Conservation (phyloP, 129 eudicot species). For the Solidago caesia region DNA sequence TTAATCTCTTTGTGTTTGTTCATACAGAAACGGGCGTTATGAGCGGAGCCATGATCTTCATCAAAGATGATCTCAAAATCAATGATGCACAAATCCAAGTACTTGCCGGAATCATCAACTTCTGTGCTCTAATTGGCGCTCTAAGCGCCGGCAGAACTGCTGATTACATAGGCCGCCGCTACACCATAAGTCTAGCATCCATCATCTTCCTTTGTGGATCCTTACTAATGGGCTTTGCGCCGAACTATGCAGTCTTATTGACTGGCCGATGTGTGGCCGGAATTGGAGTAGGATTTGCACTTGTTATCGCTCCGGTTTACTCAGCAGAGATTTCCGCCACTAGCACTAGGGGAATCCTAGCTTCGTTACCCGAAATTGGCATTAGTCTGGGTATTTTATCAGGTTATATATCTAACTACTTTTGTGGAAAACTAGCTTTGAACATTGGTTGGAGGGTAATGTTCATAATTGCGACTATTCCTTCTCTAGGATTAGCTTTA, state of each 20-base stretch:
- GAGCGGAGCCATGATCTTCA: constrained; percentile 82
- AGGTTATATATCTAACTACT: constrained; percentile 66
- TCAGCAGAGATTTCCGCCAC: constrained; percentile 76
- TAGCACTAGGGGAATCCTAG: constrained; percentile 48
- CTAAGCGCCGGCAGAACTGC: constrained; percentile 73
- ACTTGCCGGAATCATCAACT: constrained; percentile 71
- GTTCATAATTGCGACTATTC: constrained; percentile 65
- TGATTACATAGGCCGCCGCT: constrained; percentile 69
- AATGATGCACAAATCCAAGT: constrained; percentile 61
- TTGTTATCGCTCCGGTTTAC: constrained; percentile 87
- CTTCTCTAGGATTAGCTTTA: constrained; percentile 59
- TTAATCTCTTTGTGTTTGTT: constrained; percentile 14
- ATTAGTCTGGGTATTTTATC: constrained; percentile 65
- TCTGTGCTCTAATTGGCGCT: constrained; percentile 73
- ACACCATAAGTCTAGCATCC: constrained; percentile 66
- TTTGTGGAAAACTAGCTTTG: constrained; percentile 37
- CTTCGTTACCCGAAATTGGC: constrained; percentile 72
- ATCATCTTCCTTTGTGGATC: constrained; percentile 68
- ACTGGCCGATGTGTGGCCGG: constrained; percentile 79
- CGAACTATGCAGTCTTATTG: constrained; percentile 49
- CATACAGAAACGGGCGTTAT: constrained; percentile 77
- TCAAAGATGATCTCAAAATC: constrained; percentile 57
- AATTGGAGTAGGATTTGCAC: constrained; percentile 80
- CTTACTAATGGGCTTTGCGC: constrained; percentile 69
- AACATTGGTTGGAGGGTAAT: constrained; percentile 68